A percentile compares a stretch with the other conserved stretches of the same genome.
Evolutionary conservation across 805 yeast species (phyloP).

Genomic region (Hanseniaspora taiwanica): DNA sequence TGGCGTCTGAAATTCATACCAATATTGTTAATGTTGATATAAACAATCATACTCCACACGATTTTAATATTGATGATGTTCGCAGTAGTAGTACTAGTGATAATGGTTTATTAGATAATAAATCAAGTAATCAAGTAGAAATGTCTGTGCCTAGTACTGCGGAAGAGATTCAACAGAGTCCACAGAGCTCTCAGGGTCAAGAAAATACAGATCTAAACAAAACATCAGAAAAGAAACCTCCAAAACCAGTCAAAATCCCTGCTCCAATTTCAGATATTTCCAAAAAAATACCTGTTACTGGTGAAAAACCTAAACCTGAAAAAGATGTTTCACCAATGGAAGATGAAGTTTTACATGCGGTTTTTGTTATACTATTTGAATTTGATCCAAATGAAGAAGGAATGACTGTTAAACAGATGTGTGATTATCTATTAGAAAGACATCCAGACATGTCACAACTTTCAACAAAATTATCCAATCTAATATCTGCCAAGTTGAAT

Average conservation of each 20-base stretch:
- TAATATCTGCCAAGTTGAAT: slow-evolving; percentile 70
- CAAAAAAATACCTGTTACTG: slow-evolving; percentile 69
- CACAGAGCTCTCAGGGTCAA: too few relatives aligned
- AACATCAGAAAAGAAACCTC: slow-evolving; percentile 9
- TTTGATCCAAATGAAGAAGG: slow-evolving; percentile 54
- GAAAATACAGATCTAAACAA: too few relatives aligned
- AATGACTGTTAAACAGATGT: slow-evolving; percentile 82
- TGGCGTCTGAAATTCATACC: too few relatives aligned
- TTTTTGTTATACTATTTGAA: slow-evolving; percentile 57
- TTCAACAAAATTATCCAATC: slow-evolving; percentile 67
- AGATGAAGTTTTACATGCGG: slow-evolving; percentile 65
- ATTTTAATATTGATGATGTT: too few relatives aligned
- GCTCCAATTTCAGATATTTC: slow-evolving; percentile 53
- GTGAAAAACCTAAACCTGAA: slow-evolving; percentile 59
- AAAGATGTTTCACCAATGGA: slow-evolving; percentile 41
- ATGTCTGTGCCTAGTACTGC: too few relatives aligned
- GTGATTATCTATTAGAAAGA: slow-evolving; percentile 58
- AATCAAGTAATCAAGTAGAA: too few relatives aligned
- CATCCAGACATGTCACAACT: slow-evolving; percentile 79
- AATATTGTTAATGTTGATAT: too few relatives aligned
- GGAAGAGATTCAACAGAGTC: background rate
- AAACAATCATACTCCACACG: too few relatives aligned
- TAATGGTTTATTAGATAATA: too few relatives aligned
- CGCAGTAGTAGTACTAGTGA: too few relatives aligned
- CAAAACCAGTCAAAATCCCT: slow-evolving; percentile 13